Conservation (phyloP, 1,284 basidiomycete genomes). For the Ganoderma meredithae region DNA sequence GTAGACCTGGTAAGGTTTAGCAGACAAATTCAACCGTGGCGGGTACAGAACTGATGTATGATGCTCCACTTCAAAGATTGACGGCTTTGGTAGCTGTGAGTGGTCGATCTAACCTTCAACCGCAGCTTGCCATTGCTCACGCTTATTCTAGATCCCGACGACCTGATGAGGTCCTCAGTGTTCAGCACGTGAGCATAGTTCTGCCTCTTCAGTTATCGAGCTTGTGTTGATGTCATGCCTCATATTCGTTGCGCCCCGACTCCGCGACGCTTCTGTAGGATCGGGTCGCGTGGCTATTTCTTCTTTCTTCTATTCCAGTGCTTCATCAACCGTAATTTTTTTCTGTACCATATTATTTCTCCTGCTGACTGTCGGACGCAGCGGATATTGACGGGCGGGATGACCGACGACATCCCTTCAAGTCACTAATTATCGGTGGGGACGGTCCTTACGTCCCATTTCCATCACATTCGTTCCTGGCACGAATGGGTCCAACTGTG, state of each 20-base stretch:
- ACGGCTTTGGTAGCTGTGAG: constrained; percentile 92
- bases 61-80: constrained; percentile 62
- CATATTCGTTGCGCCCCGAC: constrained; percentile 4
- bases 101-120: constrained; percentile 18
- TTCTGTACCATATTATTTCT: not conserved
- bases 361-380: constrained; percentile 37
- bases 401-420: constrained; percentile 70
- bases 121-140: constrained; percentile 4
- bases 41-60: constrained; percentile 19
- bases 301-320: constrained; percentile 94
- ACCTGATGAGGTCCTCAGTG: constrained; percentile 80
- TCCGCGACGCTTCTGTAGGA: constrained; percentile 48
- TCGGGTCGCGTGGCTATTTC: constrained; percentile 87
- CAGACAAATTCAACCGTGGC: not conserved
- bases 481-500: constrained; percentile 76
- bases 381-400: constrained; percentile 79
- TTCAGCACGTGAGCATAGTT: constrained; percentile 66
- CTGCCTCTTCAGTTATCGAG: constrained; percentile 11
- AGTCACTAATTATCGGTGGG: constrained; percentile 78
- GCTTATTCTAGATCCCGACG: constrained; percentile 72
- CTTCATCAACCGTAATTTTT: constrained; percentile 76
- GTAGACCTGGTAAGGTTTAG: constrained; percentile 52
- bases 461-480: constrained; percentile 84
- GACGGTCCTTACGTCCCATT: constrained; percentile 80
- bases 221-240: constrained; percentile 18